Percentiles rank a stretch among this genome's conserved stretches.
phyloP scores from a whole-genome alignment of 768 basidiomycete species.

The Leccinum incarnatum region DNA sequence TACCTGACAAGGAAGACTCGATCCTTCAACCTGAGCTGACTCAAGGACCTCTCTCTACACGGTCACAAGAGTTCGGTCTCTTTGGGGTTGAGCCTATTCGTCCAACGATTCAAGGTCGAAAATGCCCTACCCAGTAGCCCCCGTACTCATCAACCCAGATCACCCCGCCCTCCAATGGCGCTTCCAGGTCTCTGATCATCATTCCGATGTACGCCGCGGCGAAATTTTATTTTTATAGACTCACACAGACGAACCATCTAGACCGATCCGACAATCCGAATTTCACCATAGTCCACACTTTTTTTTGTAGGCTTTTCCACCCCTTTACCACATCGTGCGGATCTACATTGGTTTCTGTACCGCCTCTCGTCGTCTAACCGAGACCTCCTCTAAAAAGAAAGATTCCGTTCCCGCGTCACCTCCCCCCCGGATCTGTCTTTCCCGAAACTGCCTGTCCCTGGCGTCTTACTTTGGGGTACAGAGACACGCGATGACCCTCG shows the following conservation, averaged over 20 bases:
- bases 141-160: background rate
- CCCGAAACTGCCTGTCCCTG: background rate
- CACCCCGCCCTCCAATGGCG: background rate
- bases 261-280: background rate
- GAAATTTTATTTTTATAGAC: background rate
- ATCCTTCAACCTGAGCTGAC: background rate
- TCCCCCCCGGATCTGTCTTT: background rate
- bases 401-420: background rate
- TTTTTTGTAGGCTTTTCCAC: background rate
- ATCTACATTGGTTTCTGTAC: background rate
- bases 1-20: background rate
- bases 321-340: background rate
- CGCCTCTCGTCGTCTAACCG: background rate
- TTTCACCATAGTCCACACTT: background rate
- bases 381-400: background rate
- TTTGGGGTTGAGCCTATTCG: background rate
- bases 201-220: background rate
- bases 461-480: background rate
- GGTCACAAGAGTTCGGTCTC: background rate
- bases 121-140: background rate
- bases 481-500: background rate
- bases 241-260: background rate
- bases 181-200: background rate
- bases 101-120: background rate
- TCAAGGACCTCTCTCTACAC: background rate